These are phyloP conservation scores for Lojkania enalia DNA, from an alignment of 2,329 filamentous ascomycete species.

Conservation along the genomic window DNA sequence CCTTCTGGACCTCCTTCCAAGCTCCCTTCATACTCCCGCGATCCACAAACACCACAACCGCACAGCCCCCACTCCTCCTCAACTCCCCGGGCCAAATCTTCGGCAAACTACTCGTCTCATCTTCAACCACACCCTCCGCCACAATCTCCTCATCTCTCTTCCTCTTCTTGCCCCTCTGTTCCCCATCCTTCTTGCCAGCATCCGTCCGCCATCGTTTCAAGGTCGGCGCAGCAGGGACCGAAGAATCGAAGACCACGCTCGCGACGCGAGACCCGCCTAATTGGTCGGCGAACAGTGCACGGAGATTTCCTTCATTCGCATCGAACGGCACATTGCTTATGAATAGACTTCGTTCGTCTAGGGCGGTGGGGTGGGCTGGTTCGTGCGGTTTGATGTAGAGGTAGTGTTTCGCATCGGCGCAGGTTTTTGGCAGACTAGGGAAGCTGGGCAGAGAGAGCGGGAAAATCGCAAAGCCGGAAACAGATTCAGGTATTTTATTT, in stretches of 20 bases:
- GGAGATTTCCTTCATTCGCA: conserved; percentile 75
- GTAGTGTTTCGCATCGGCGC: conserved; percentile 64
- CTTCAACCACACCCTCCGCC: conserved; percentile 52
- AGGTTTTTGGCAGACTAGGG: conserved; percentile 55
- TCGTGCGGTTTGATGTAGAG: conserved; percentile 84
- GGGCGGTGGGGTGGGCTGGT: conserved; percentile 66
- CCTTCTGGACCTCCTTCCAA: conserved; percentile 72
- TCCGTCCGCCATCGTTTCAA: conserved; percentile 50
- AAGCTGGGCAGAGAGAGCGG: conserved; percentile 64
- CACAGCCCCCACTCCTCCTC: conserved; percentile 74
- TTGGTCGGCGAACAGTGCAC: conserved; percentile 72
- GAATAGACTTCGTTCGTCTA: conserved; percentile 78
- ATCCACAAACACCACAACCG: conserved; percentile 83
- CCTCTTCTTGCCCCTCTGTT: conserved; percentile 55
- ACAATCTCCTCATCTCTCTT: conserved; percentile 52
- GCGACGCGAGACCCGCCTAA: conserved; percentile 80
- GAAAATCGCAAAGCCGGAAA: conserved; percentile 69
- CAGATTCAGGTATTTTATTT: conserved; percentile 23
- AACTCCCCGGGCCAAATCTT: conserved; percentile 72
- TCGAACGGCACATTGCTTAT: conserved; percentile 88
- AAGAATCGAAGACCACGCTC: conserved; percentile 69
- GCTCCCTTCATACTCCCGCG: conserved; percentile 74
- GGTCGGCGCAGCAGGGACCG: conserved; percentile 45
- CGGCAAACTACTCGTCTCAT: conserved; percentile 67
- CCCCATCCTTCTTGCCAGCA: conserved; percentile 18